Evolutionary conservation across 441 rosid genomes (phyloP).

Genomic region (Metrosideros polymorpha): DNA sequence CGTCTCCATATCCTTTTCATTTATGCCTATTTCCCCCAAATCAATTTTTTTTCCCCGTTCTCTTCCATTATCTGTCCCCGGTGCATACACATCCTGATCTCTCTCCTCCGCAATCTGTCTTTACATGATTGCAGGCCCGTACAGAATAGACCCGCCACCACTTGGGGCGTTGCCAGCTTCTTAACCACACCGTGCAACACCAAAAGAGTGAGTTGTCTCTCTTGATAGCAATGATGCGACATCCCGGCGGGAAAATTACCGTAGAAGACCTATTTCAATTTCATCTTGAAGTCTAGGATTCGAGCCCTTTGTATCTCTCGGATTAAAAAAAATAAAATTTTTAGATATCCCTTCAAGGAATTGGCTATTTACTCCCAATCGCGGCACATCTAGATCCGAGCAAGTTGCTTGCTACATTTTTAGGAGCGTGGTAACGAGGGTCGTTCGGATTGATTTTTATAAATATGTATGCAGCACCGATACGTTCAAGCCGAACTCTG

Average conservation of each 20-base stretch:
- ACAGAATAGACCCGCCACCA: background rate
- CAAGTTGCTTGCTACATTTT: no score
- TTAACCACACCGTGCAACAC: background rate
- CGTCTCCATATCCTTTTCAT: no score
- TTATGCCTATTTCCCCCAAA: no score
- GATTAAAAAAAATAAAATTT: background rate
- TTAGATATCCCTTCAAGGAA: background rate
- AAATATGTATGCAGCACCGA: no score
- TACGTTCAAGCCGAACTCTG: no score
- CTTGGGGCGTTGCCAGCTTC: background rate
- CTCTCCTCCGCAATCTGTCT: background rate
- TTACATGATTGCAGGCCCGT: background rate
- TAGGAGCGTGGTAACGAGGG: no score
- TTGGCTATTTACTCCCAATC: background rate
- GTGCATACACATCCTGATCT: background rate
- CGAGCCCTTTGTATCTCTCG: background rate
- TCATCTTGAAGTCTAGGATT: background rate
- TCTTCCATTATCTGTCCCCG: no score
- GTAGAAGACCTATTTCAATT: background rate
- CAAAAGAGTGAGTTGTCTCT: background rate
- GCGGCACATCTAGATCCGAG: background rate
- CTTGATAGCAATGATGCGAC: no score
- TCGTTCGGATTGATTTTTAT: no score
- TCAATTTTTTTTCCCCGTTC: no score
- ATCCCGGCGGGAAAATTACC: no score